A percentile compares a stretch with the other conserved stretches of the same genome.
These are phyloP conservation scores for Haplosporangium sp. DNA, from an alignment of 371 early-diverging fungal species.

Conservation along the genomic window DNA sequence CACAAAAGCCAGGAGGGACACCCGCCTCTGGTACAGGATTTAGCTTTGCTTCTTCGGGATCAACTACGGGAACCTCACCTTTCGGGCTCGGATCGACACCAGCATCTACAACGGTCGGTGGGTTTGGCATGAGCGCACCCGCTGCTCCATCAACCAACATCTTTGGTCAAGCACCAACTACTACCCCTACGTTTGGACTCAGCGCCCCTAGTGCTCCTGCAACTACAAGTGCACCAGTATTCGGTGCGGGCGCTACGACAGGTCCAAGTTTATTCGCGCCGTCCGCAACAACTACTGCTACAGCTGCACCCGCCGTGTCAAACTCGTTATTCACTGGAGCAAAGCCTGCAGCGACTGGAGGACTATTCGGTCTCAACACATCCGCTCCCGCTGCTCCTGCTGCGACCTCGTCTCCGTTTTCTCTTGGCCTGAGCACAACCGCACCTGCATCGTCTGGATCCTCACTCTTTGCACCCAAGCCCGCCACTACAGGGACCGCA, in stretches of 20 bases:
- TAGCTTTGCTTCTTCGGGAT: conserved; percentile 21
- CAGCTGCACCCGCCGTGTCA: conserved; percentile 24
- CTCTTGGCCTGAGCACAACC: conserved; percentile 26
- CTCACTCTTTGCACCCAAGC: conserved; percentile 27
- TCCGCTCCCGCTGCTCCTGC: conserved; percentile 16
- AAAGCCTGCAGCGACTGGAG: conserved; percentile 30
- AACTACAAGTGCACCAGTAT: not conserved
- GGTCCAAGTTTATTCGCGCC: not conserved
- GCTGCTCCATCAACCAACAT: not conserved
- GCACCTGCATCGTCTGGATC: conserved; percentile 34
- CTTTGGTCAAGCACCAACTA: not conserved
- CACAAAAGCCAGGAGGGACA: not conserved
- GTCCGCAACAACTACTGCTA: conserved; percentile 14
- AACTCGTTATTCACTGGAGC: conserved; percentile 23
- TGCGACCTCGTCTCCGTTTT: conserved; percentile 26
- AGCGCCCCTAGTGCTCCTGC: conserved; percentile 5
- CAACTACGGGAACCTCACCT: conserved; percentile 5
- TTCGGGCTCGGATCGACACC: conserved; percentile 14
- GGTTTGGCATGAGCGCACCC: not conserved
- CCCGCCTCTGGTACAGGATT: conserved; percentile 11
- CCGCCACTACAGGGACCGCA: conserved; percentile 21
- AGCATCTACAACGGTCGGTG: conserved; percentile 5
- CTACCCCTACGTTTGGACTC: conserved; percentile 2
- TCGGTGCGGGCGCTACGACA: not conserved
- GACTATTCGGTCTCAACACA: conserved; percentile 10